These are phyloP conservation scores for Cytospora chrysosperma DNA, from an alignment of 2,329 filamentous ascomycete genomes.

Conservation along the genomic window DNA sequence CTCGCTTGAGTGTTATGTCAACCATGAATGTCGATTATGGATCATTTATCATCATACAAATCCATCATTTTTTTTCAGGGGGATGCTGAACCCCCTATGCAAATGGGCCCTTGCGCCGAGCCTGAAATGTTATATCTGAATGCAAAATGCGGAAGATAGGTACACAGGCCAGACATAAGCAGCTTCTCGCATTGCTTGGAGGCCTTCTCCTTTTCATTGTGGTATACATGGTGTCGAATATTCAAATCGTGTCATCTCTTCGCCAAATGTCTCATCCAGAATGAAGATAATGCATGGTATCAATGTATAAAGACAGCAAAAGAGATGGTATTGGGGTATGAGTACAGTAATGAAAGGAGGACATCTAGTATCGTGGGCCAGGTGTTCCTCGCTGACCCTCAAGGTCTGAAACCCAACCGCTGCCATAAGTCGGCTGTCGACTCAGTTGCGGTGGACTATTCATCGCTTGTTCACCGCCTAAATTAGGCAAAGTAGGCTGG, in stretches of 20 bases:
- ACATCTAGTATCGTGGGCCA: constrained; percentile 19
- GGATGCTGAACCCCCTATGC: constrained; percentile 7
- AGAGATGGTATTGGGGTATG: constrained; percentile 1
- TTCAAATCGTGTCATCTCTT: neutral
- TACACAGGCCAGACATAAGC: constrained; percentile 12
- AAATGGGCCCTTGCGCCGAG: neutral
- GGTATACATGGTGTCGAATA: constrained; percentile 1
- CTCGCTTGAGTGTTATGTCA: neutral
- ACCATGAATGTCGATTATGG: neutral
- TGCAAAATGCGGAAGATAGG: constrained; percentile 5
- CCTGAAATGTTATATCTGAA: constrained; percentile 6
- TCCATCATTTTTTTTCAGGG: constrained; percentile 5
- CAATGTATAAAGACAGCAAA: constrained; percentile 22
- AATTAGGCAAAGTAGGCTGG: neutral
- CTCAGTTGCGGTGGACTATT: neutral
- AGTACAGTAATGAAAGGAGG: neutral
- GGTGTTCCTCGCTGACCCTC: constrained; percentile 21
- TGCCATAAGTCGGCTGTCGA: constrained; percentile 1
- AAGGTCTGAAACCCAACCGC: constrained; percentile 9
- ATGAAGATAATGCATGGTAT: constrained; percentile 12
- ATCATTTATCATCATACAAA: neutral
- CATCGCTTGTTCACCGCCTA: neutral
- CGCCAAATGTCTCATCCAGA: constrained; percentile 5
- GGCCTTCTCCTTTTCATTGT: neutral
- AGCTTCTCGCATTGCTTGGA: neutral